Evolutionary conservation across 306 rosid genomes (phyloP).

Genomic region (Pterocarpus santalinus): DNA sequence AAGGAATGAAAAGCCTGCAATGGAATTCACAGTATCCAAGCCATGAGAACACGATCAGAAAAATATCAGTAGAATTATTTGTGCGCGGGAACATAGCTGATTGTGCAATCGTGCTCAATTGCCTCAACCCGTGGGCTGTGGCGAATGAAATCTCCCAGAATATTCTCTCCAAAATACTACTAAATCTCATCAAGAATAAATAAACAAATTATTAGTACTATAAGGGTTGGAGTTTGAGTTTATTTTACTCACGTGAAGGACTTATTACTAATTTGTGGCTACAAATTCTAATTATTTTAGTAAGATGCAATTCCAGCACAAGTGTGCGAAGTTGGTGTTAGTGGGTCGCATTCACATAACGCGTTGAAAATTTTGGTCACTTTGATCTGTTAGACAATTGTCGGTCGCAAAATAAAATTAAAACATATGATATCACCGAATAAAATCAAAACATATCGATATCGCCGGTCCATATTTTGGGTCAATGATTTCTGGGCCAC

Average conservation of each 20-base stretch:
- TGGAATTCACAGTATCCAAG: no score
- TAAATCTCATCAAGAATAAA: background rate
- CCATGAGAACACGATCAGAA: background rate
- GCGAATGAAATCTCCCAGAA: background rate
- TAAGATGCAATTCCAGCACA: slow-evolving; percentile 1
- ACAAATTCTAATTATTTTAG: background rate
- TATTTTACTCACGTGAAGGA: background rate
- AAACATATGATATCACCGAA: background rate
- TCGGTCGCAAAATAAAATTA: slow-evolving; percentile 19
- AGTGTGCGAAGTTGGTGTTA: background rate
- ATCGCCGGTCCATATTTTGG: slow-evolving; percentile 3
- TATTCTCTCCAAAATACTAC: background rate
- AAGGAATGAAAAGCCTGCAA: background rate
- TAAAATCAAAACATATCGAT: background rate
- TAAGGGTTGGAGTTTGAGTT: background rate
- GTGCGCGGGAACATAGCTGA: background rate
- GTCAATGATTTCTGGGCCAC: slow-evolving; percentile 48
- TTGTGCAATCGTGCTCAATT: background rate
- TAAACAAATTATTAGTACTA: background rate
- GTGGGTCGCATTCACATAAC: slow-evolving; percentile 24
- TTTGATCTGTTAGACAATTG: slow-evolving; percentile 18
- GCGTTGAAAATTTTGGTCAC: background rate
- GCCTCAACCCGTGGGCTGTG: background rate
- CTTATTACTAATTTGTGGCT: background rate
- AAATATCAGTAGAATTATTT: background rate